These are phyloP conservation scores for Kalanchoe fedtschenkoi DNA, from an alignment of 164 flowering plant species.

Conservation along the genomic window DNA sequence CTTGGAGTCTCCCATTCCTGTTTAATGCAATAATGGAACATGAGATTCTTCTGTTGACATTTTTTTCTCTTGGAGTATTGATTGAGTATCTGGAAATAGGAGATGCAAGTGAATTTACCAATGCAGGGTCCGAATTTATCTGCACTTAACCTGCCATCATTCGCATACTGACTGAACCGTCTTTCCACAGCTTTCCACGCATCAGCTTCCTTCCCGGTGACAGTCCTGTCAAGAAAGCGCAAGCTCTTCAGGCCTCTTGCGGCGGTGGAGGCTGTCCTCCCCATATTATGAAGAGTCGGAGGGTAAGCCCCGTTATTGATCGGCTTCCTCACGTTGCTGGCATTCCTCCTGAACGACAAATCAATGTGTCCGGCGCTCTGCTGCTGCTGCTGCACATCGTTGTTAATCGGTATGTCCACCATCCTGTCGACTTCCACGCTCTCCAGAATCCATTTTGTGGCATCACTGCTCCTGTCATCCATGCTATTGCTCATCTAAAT, in stretches of 20 bases:
- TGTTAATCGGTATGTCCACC: slow-evolving; percentile 18
- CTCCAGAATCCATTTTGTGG: slow-evolving; percentile 43
- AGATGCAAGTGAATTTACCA: slow-evolving; percentile 26
- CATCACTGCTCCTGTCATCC: neutral
- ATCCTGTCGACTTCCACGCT: slow-evolving; percentile 28
- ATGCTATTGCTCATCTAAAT: neutral
- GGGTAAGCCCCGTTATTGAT: slow-evolving; percentile 13
- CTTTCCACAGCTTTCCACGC: slow-evolving; percentile 67
- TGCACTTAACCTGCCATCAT: slow-evolving; percentile 35
- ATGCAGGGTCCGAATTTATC: slow-evolving; percentile 76
- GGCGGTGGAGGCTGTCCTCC: slow-evolving; percentile 32
- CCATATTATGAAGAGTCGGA: slow-evolving; percentile 14
- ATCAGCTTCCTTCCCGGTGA: slow-evolving; percentile 59
- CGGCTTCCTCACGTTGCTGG: slow-evolving; percentile 13
- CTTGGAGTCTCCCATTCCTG: slow-evolving; percentile 81
- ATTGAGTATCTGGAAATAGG: neutral
- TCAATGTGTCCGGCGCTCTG: neutral
- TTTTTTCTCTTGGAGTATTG: neutral
- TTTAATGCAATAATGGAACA: neutral
- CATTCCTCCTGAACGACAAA: slow-evolving; percentile 12
- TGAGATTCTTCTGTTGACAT: neutral
- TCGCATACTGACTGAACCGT: slow-evolving; percentile 47
- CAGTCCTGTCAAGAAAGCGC: slow-evolving; percentile 58
- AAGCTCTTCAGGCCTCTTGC: slow-evolving; percentile 49
- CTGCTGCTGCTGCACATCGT: neutral